Conservation (phyloP, 2,329 filamentous ascomycete genomes). For the Colletotrichum sojae region DNA sequence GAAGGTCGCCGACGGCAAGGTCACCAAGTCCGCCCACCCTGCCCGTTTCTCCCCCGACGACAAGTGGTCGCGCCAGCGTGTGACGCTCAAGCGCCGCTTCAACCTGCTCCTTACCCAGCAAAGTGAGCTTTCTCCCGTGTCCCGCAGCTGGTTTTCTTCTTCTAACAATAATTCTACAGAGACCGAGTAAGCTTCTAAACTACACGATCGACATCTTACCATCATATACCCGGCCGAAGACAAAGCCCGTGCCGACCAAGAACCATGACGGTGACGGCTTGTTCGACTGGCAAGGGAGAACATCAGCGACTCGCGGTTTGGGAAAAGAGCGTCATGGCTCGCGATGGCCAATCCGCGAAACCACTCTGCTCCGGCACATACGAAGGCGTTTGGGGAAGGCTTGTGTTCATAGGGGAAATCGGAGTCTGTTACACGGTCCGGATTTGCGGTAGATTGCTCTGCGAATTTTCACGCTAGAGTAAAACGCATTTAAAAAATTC, state of each 20-base stretch:
- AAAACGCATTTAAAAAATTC: conserved; percentile 26
- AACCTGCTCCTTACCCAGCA: conserved; percentile 88
- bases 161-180: too few relatives aligned
- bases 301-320: background rate
- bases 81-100: conserved; percentile 95
- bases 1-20: conserved; percentile 87
- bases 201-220: conserved; percentile 9
- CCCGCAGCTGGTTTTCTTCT: too few relatives aligned
- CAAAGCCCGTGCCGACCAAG: conserved; percentile 16
- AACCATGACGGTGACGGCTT: conserved; percentile 9
- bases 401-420: conserved; percentile 32
- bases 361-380: conserved; percentile 24
- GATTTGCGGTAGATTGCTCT: conserved; percentile 29
- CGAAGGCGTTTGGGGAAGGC: conserved; percentile 36
- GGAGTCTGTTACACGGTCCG: conserved; percentile 35
- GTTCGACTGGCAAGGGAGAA: conserved; percentile 5
- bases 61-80: conserved; percentile 97
- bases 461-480: conserved; percentile 8
- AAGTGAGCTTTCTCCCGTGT: conserved; percentile 62
- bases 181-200: conserved; percentile 9
- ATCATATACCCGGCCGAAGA: conserved; percentile 14
- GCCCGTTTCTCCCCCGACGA: conserved; percentile 98
- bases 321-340: conserved; percentile 5
- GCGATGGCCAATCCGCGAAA: background rate
- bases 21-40: conserved; percentile 96